Conservation (phyloP, 352 stramenopile species). For the Pythium volutum region DNA sequence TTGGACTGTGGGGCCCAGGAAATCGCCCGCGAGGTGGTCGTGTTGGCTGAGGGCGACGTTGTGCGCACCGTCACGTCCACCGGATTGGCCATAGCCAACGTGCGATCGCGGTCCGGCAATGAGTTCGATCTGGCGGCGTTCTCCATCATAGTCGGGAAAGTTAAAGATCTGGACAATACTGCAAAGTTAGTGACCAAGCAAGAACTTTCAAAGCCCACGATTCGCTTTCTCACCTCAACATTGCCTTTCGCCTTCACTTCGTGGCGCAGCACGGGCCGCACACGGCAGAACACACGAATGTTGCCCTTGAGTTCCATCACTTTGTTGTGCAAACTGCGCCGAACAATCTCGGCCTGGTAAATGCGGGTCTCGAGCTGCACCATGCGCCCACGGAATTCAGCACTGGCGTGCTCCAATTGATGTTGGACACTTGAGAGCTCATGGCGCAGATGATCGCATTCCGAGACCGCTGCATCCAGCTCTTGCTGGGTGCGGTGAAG, state of each 20-base stretch:
- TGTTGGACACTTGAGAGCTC: slow-evolving; percentile 24
- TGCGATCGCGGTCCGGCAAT: slow-evolving; percentile 59
- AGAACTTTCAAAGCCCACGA: not conserved
- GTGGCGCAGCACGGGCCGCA: slow-evolving; percentile 82
- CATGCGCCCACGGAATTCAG: slow-evolving; percentile 33
- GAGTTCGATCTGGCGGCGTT: slow-evolving; percentile 73
- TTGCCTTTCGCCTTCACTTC: slow-evolving; percentile 44
- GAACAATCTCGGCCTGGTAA: slow-evolving; percentile 65
- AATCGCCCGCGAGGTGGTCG: not conserved
- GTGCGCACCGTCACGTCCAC: slow-evolving; percentile 6
- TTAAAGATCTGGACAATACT: slow-evolving; percentile 49
- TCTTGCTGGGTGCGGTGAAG: slow-evolving; percentile 34
- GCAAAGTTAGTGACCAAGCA: too few relatives aligned
- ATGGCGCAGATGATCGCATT: slow-evolving; percentile 20
- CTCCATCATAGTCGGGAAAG: slow-evolving; percentile 67
- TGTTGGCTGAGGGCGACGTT: not conserved
- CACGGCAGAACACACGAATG: slow-evolving; percentile 95
- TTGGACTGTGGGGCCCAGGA: not conserved
- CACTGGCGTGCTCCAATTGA: slow-evolving; percentile 23
- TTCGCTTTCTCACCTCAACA: slow-evolving; percentile 30
- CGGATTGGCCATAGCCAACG: slow-evolving; percentile 68
- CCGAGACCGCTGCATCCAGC: slow-evolving; percentile 19
- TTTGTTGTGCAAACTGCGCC: slow-evolving; percentile 85
- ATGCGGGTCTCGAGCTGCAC: slow-evolving; percentile 44
- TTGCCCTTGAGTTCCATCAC: slow-evolving; percentile 97